phyloP scores from a whole-genome alignment of 1,284 basidiomycete genomes.

The Irpex sp. region DNA sequence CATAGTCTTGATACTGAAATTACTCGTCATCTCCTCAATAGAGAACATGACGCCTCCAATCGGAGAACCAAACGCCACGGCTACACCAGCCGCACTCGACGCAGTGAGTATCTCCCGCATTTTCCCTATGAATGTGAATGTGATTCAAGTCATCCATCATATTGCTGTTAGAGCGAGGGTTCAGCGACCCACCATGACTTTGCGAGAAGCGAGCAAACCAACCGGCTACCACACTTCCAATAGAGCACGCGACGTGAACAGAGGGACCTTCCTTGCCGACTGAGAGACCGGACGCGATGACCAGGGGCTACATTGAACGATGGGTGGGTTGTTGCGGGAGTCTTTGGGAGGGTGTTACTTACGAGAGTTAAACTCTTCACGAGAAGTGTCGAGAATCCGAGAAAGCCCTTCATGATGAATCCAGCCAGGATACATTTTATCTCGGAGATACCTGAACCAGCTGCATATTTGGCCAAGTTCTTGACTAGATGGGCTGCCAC shows the following conservation, averaged over 20 bases:
- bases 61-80: conserved; percentile 96
- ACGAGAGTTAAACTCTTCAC: conserved; percentile 93
- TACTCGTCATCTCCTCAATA: conserved; percentile 95
- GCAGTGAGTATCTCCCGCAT: conserved; percentile 96
- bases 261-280: conserved; percentile 99
- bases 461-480: conserved; percentile 90
- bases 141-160: neutral
- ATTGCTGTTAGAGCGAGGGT: neutral
- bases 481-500: conserved; percentile 87
- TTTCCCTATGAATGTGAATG: conserved; percentile 57
- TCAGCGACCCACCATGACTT: conserved; percentile 70
- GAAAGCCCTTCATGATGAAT: conserved; percentile 95
- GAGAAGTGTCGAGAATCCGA: conserved; percentile 85
- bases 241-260: conserved; percentile 95
- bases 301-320: conserved; percentile 67
- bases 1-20: conserved; percentile 97
- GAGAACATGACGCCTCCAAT: conserved; percentile 97
- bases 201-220: conserved; percentile 81
- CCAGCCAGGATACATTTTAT: conserved; percentile 99
- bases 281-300: conserved; percentile 96
- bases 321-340: neutral
- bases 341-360: conserved; percentile 26
- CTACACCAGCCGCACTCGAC: conserved; percentile 95
- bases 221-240: conserved; percentile 85
- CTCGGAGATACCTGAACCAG: conserved; percentile 97